Evolutionary conservation across 2,329 filamentous ascomycete species (phyloP), one percentile per base, ranked within the genome.

Genomic region (Stromatinia cepivora): DNA sequence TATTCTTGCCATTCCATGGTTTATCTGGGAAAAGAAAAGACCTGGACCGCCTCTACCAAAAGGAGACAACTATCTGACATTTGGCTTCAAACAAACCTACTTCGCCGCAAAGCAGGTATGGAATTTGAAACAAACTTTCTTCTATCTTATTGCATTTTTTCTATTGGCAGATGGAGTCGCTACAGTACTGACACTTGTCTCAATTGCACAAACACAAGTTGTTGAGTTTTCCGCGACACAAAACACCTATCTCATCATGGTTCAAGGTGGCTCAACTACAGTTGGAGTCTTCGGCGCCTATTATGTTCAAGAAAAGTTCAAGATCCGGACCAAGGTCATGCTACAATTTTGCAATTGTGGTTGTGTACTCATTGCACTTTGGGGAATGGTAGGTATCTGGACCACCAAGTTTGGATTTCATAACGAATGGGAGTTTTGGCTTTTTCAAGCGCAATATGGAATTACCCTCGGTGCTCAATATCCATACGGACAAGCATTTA

Each of bases 301-400:
- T 53, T 75, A 72, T 54, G 48, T 77, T 17, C 76, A 78, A 62
- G 68, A 69, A 22, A 57, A 68, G 13, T 75, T 77, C 67, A 72
- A 72, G 5, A 31, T 78, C 13, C 69, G 73, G n/a, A 77, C 76
- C 22, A 77, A 77, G 67, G 72, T 72, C 0, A 77, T 78, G 75
- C 73, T 77, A 13, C 76, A 77, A 56, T 56, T 70, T 13, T 72
- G 73, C 22, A 78, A 77, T 63, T 74, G 74, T 54, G 73, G 72
- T 4, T 75, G 72, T 58, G 62, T 77, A 5, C 57, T 78, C 10
- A 65, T 75, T 31, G 71, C 74, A 1, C 64, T 77, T 0, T 78
- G 76, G 76, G 76, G 76, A 11, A 76, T 76, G 72, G 66, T 76
- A 45, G 76, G 76, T 11, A 76, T 78, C 54, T 77, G 76, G 76